Evolutionary conservation across 768 basidiomycete genomes (phyloP), one percentile per base, ranked within the genome.

Genomic region (Tylopilus vinaceipallidus): DNA sequence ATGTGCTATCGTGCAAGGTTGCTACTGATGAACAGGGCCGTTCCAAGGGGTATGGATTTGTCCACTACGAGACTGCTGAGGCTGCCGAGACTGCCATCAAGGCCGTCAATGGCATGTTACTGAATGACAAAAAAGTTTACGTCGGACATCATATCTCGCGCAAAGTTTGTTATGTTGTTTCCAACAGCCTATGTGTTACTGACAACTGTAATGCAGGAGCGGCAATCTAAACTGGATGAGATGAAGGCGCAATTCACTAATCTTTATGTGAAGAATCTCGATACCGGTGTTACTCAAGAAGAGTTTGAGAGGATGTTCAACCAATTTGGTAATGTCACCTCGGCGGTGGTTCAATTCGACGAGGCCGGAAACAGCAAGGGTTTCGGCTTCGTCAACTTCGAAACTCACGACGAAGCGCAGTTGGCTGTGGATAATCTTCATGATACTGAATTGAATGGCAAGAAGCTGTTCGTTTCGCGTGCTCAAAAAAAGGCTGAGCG

Each of bases 51-150:
- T 99, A 98, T 67, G 97, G 95, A 35, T 99, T 95, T 71, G 97
- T 99, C 49, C 97, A 99, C 71, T 99, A 98, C 72, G 94, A 98
- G 75, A 97, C 94, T 49, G 89, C 88, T 42, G 97, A 98, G 72
- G 90, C 95, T 17, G 94, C 95, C 51, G 91, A 95, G 13, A 84
- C 80, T 43, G 97, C 97, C 58, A 98, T 99, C 80, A 95, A 97
- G 73, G 88, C 92, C 47, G 97, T 98, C 67, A 97, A 99, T 68
- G 94, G 95, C 57, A 99, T 99, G 97, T 72, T 99, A 58, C 78
- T 99, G 68, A 98, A 98, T 73, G 97, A 99, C 78, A 98, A 97
- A 76, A 98, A 98, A 78, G 97, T 99, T 58, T 99, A 86, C 62
- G 97, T 99, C 58, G 97, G 97, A 47, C 82, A 93, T 65, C 95